Evolutionary conservation across 805 yeast genomes (phyloP), one percentile per base, ranked within the genome.

Genomic region (Kazachstania taianensis): DNA sequence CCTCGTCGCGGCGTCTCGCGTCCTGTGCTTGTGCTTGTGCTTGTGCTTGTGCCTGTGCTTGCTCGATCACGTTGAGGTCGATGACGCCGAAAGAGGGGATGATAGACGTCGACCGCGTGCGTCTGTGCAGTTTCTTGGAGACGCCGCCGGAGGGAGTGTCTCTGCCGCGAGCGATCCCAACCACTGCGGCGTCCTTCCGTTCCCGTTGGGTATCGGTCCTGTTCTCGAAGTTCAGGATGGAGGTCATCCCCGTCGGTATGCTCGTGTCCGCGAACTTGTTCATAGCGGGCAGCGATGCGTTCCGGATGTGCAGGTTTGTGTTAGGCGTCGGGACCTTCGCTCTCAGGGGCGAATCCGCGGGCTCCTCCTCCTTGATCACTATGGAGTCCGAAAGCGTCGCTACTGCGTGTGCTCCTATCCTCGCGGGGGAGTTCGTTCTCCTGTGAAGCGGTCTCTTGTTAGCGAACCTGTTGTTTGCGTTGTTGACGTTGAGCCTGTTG

Each of bases 371-470:
- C 35, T 49, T 55, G 17, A 56, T 36, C 2, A 33, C 35, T 6
- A 43, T 44, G 6, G 48, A 42, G 17, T 55, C 52, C 26, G 53
- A 55, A 23, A 71, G 46, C 1, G 65, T 62, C 0, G 83, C 79
- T 1, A 79, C 81, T 1, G 85, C 84, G 16, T 69, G 71, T 1
- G 85, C 85, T 1, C 87, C 87, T 8, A 78, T 67, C 45, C 74
- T 75, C 1, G 84, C 81, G 0, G 86, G 86, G 2, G 83, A 75
- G 20, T 69, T 54, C 13, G 78, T 73, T 41, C 78, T 55, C 41
- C 46, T 48, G 30, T 49, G 50, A 7, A 23, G 24, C 17, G 40
- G 29, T 13, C 30, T 33, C 19, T 20, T 28, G 15, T 41, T 13
- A 18, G 30, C 20, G 19, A 34, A 18, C 30, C 37, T 18, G 35